Percentiles rank a stretch among this genome's conserved stretches.
Evolutionary conservation across 257 asterid genomes (phyloP).

Genomic region (Scutellaria minor): DNA sequence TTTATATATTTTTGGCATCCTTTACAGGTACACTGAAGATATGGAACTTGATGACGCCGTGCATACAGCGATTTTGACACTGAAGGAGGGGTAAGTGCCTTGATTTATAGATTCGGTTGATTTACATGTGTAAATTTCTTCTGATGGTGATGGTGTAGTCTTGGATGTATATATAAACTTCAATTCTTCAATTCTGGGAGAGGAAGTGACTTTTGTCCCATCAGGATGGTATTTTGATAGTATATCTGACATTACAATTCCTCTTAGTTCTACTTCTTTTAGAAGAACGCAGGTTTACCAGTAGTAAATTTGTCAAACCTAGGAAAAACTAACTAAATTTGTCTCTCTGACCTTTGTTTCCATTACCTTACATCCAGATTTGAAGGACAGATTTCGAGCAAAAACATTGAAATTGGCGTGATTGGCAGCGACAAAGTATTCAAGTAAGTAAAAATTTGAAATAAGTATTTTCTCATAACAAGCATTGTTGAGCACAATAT

Average conservation of each 20-base stretch:
- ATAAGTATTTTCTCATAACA: background rate
- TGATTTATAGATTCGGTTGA: background rate
- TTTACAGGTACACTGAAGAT: constrained; percentile 89
- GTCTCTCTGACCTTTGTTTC: constrained; percentile 2
- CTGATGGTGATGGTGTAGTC: background rate
- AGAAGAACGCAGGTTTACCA: background rate
- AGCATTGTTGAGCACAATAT: background rate
- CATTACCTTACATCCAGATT: constrained; percentile 52
- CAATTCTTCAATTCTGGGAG: background rate
- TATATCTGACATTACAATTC: background rate
- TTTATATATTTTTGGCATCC: background rate
- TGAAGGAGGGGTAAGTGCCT: constrained; percentile 91
- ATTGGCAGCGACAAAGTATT: constrained; percentile 85
- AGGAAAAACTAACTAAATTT: background rate
- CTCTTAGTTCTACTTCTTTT: background rate
- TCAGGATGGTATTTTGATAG: background rate
- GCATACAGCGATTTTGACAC: constrained; percentile 96
- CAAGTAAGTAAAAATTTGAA: constrained; percentile 47
- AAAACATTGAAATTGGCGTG: constrained; percentile 96
- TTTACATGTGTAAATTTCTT: background rate
- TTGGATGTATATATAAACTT: background rate
- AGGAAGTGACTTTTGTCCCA: background rate
- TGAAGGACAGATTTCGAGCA: constrained; percentile 96
- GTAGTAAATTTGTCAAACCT: background rate
- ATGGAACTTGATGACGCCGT: constrained; percentile 99